A percentile compares a stretch with the other conserved stretches of the same genome.
phyloP scores from a whole-genome alignment of 1,139 yeast species.

The Diutina ranongensis region DNA sequence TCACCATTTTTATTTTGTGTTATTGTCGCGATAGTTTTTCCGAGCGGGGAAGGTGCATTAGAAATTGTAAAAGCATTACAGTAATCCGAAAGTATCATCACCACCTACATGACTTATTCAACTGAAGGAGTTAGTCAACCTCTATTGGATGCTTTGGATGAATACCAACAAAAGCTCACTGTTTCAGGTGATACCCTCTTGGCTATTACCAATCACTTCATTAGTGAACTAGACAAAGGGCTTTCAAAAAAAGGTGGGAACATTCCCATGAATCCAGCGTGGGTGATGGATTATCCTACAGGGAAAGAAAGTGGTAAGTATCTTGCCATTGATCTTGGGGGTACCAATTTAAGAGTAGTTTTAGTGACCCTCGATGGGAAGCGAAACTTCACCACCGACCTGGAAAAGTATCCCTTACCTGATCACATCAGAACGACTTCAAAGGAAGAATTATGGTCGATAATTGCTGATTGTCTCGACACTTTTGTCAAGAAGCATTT shows the following conservation, averaged over 20 bases:
- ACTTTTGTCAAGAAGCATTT: slow-evolving; percentile 49
- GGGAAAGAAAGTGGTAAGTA: slow-evolving; percentile 85
- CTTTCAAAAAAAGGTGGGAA: slow-evolving; percentile 66
- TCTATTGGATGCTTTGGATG: neutral
- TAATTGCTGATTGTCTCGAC: slow-evolving; percentile 73
- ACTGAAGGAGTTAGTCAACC: neutral
- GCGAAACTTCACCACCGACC: slow-evolving; percentile 69
- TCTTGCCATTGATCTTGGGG: slow-evolving; percentile 91
- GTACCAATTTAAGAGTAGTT: slow-evolving; percentile 87
- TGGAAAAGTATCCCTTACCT: slow-evolving; percentile 74
- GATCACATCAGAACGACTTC: slow-evolving; percentile 64
- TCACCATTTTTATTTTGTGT: too few relatives aligned
- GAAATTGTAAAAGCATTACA: too few relatives aligned
- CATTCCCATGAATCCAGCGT: slow-evolving; percentile 93
- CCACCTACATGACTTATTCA: neutral
- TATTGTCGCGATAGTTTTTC: neutral
- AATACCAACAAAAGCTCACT: slow-evolving; percentile 45
- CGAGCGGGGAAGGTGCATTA: neutral
- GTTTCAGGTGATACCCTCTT: slow-evolving; percentile 50
- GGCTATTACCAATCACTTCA: slow-evolving; percentile 51
- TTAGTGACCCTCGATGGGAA: slow-evolving; percentile 71
- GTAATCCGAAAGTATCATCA: neutral
- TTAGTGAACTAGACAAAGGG: slow-evolving; percentile 67
- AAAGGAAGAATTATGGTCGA: slow-evolving; percentile 68
- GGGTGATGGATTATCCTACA: slow-evolving; percentile 91